A percentile compares a stretch with the other conserved stretches of the same genome.
Conservation (phyloP, 1,284 basidiomycete species). For the Athelia sp. region DNA sequence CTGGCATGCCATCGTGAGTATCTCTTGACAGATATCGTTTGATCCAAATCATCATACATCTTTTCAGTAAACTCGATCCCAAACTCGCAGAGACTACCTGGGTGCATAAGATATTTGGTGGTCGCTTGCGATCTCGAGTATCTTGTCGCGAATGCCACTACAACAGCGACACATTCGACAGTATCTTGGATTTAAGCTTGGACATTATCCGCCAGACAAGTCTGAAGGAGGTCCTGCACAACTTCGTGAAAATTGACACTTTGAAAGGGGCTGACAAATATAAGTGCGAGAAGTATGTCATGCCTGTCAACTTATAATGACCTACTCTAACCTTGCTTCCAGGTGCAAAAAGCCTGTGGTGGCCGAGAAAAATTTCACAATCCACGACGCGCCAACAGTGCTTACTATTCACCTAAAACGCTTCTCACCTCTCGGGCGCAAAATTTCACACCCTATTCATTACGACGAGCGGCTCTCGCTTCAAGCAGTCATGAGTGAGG, state of each 20-base stretch:
- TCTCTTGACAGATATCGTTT: constrained; percentile 3
- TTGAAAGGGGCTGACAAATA: constrained; percentile 94
- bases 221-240: constrained; percentile 74
- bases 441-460: constrained; percentile 73
- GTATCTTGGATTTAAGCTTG: constrained; percentile 88
- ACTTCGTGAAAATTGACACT: constrained; percentile 80
- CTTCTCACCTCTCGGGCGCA: constrained; percentile 87
- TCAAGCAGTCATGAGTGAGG: constrained; percentile 80
- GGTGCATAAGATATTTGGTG: constrained; percentile 94
- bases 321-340: constrained; percentile 10
- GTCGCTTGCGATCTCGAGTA: constrained; percentile 88
- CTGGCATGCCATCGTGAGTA: constrained; percentile 66
- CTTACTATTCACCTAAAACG: constrained; percentile 97
- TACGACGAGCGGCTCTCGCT: constrained; percentile 82
- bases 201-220: constrained; percentile 70
- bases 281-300: constrained; percentile 90
- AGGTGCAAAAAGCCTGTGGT: constrained; percentile 88
- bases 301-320: constrained; percentile 3
- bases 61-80: constrained; percentile 67
- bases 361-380: constrained; percentile 84
- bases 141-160: constrained; percentile 81
- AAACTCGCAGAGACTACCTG: constrained; percentile 87
- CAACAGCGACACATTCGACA: constrained; percentile 96
- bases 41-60: neutral
- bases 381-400: constrained; percentile 86